Evolutionary conservation across 2,329 filamentous ascomycete genomes (phyloP), one percentile per base, ranked within the genome.

Genomic region (Paraphaeosphaeria minitans): DNA sequence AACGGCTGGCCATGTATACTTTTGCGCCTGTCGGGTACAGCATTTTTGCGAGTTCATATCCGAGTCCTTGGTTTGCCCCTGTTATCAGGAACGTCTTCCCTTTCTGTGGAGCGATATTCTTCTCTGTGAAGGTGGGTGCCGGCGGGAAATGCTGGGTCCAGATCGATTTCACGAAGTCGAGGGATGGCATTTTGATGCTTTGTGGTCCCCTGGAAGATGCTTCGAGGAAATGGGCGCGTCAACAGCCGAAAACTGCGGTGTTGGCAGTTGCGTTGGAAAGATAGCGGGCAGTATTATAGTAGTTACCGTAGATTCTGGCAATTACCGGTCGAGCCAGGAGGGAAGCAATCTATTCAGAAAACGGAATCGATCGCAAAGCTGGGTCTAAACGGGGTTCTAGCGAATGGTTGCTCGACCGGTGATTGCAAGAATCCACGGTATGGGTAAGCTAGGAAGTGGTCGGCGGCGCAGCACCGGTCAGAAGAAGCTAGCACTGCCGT

Each of bases 1-100:
- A 80, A 33, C 84, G 82, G 4, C 80, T 79, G 14, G 83, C 82
- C 27, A 85, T 71, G 69, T 85, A 86, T 29, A 87, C 80, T 0
- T 75, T 84, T 33, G 79, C 84, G 54, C 84, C 82, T 27, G 78
- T 79, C 19, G 71, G 66, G 68, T 86, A 87, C 14, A 87, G 76
- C 8, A 86, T 79, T 45, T 79, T 79, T 49, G 74, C 76, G 8
- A 86, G 75, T 62, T 85, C 81, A 31, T 79, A 78, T 13, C 84
- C 84, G 12, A 85, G 76, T 39, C 80, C 80, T 5, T 75, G 64
- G 55, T 79, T 77, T 41, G 77, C 80, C 21, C 81, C 82, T 0
- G 75, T 86, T 21, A 87, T 78, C 58, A 87, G 77, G 71, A 79
- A 80, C 35, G 84, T 79, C 73, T 76, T 57, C 43, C 74, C 77